Evolutionary conservation across 2,329 filamentous ascomycete species (phyloP), one percentile per base, ranked within the genome.

Genomic region (Cladosporium sp.): DNA sequence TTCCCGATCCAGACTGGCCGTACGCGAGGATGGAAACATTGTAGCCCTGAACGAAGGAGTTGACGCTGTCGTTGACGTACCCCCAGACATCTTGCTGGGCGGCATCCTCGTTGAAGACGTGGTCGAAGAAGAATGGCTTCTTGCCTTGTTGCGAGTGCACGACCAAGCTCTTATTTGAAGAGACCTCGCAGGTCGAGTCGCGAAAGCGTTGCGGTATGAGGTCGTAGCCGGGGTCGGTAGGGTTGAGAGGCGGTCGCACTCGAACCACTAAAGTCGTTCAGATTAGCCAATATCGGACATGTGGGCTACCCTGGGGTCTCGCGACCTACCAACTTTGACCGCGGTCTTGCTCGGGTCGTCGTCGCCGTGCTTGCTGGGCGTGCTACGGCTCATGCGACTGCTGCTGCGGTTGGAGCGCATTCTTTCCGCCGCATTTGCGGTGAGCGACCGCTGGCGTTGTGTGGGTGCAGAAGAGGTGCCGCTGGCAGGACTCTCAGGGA

Each of bases 21-120:
- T 98, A 98, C 44, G 93, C 93, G 63, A 98, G 76, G 46, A 98
- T 83, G 3, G 93, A 98, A 54, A 98, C 93, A 81, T 98, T 98
- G 80, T 97, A 98, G 51, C 93, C 93, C 67, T 96, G 89, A 1
- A 93, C 76, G 63, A 98, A 98, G 2, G 91, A 88, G 62, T 79
- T 83, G 61, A 97, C 87, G 62, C 90, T 95, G 61, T 98, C 93
- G 57, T 83, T 83, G 45, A 98, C 77, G 65, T 98, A 98, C 43
- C 95, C 87, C 88, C 92, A 98, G 43, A 98, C 75, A 43, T 91
- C 92, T 60, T 93, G 87, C 69, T 98, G 93, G 55, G 82, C 80
- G 7, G 90, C 79, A 2, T 93, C 86, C 62, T 91, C 84, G 32
- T 84, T 80, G 66, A 98, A 98, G 4, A 98, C 91, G 56, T 90